A percentile compares a stretch with the other conserved stretches of the same genome.
phyloP scores from a whole-genome alignment of 345 rosid species.

The Arabis hirsuta region DNA sequence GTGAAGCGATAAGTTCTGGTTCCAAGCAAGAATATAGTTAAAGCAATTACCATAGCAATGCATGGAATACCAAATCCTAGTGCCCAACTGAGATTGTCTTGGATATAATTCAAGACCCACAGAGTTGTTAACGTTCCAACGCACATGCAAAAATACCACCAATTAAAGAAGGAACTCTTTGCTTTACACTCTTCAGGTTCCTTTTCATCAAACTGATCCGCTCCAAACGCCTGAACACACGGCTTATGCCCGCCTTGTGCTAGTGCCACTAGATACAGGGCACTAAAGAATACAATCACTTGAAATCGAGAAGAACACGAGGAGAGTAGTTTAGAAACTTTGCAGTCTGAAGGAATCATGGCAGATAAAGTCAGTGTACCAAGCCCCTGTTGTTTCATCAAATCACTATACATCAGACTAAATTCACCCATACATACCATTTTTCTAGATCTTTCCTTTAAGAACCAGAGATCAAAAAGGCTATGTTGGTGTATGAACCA shows the following conservation, averaged over 20 bases:
- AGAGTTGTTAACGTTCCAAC: slow-evolving; percentile 47
- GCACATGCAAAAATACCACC: slow-evolving; percentile 77
- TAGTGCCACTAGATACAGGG: slow-evolving; percentile 67
- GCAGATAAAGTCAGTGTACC: slow-evolving; percentile 69
- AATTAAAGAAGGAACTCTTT: slow-evolving; percentile 78
- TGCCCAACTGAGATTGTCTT: slow-evolving; percentile 80
- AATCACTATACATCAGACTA: slow-evolving; percentile 29
- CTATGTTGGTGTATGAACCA: neutral
- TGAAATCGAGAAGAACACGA: slow-evolving; percentile 48
- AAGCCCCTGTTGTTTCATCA: slow-evolving; percentile 56
- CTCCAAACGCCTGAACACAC: slow-evolving; percentile 90
- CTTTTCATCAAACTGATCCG: slow-evolving; percentile 81
- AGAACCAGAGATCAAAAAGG: neutral
- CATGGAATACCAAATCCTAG: slow-evolving; percentile 81
- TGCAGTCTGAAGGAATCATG: slow-evolving; percentile 53
- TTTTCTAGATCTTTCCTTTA: neutral
- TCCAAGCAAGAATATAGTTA: slow-evolving; percentile 62
- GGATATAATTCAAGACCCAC: slow-evolving; percentile 62
- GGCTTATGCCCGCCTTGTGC: slow-evolving; percentile 89
- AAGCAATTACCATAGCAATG: slow-evolving; percentile 58
- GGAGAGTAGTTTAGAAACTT: slow-evolving; percentile 39
- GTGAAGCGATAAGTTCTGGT: slow-evolving; percentile 61
- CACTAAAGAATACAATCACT: slow-evolving; percentile 49
- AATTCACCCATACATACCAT: neutral
- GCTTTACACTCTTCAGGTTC: slow-evolving; percentile 56